phyloP scores from a whole-genome alignment of 2,329 filamentous ascomycete species.

The Aurifilum marmelostoma region DNA sequence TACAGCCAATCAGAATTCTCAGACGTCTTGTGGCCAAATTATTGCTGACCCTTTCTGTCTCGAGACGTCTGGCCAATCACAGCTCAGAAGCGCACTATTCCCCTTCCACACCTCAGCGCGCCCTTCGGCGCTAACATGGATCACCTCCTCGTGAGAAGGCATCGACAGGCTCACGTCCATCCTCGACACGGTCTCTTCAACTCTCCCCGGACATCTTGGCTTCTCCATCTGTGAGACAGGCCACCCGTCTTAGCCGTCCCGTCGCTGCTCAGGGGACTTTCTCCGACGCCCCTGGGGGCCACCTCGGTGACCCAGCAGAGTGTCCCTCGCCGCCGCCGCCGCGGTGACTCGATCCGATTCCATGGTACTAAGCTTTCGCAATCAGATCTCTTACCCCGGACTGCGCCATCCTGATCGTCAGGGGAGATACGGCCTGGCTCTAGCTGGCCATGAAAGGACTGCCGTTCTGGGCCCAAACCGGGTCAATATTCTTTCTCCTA shows the following conservation, averaged over 20 bases:
- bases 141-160: constrained; percentile 29
- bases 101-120: constrained; percentile 33
- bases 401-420: constrained; percentile 29
- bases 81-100: constrained; percentile 30
- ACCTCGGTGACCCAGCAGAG: constrained; percentile 22
- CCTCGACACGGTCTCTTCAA: constrained; percentile 27
- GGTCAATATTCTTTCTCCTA: constrained; percentile 16
- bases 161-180: constrained; percentile 40
- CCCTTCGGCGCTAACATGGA: constrained; percentile 34
- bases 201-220: constrained; percentile 28
- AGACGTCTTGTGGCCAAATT: constrained; percentile 21
- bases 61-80: constrained; percentile 33
- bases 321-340: constrained; percentile 15
- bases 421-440: constrained; percentile 20
- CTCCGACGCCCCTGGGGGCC: constrained; percentile 9
- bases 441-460: constrained; percentile 21
- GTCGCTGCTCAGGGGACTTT: constrained; percentile 12
- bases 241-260: constrained; percentile 17
- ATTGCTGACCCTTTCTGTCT: constrained; percentile 27
- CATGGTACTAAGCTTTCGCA: constrained; percentile 15
- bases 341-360: constrained; percentile 4
- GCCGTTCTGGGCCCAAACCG: constrained; percentile 16
- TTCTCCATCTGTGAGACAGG: constrained; percentile 27
- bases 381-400: constrained; percentile 28
- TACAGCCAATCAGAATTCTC: constrained; percentile 30